Percentiles rank a stretch among this genome's conserved stretches.
Evolutionary conservation across 164 flowering plant species (phyloP).

Genomic region (Kalanchoe fedtschenkoi): DNA sequence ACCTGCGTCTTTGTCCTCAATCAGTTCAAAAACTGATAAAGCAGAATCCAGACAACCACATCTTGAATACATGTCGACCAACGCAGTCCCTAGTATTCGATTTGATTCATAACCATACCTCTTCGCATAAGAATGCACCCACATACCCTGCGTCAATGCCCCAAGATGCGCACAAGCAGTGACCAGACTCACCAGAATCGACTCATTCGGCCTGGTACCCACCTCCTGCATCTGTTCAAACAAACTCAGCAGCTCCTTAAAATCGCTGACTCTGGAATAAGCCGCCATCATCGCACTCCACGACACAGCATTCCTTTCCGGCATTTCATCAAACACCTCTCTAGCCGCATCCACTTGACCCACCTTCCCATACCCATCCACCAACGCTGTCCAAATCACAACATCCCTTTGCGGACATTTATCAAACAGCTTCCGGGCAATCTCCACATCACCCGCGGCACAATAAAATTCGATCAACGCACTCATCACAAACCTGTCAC

Average conservation of each 20-base stretch:
- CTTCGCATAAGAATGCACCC: slow-evolving; percentile 47
- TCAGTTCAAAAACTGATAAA: slow-evolving; percentile 39
- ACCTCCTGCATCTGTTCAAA: slow-evolving; percentile 38
- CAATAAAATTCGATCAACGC: slow-evolving; percentile 48
- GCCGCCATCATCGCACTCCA: slow-evolving; percentile 69
- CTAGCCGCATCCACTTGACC: slow-evolving; percentile 39
- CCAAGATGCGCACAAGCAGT: slow-evolving; percentile 66
- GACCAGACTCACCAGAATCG: slow-evolving; percentile 40
- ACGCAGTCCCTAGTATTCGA: slow-evolving; percentile 46
- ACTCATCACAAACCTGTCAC: slow-evolving; percentile 42
- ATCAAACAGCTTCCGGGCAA: slow-evolving; percentile 44
- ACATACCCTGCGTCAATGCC: slow-evolving; percentile 50
- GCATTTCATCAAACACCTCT: slow-evolving; percentile 48
- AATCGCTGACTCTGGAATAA: slow-evolving; percentile 32
- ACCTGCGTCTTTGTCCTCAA: slow-evolving; percentile 33
- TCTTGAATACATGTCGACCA: slow-evolving; percentile 60
- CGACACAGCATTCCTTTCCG: slow-evolving; percentile 39
- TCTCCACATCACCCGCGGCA: slow-evolving; percentile 21
- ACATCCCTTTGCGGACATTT: slow-evolving; percentile 37
- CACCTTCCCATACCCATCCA: slow-evolving; percentile 59
- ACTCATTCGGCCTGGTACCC: slow-evolving; percentile 44
- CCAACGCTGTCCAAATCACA: slow-evolving; percentile 55
- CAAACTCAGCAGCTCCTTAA: slow-evolving; percentile 40
- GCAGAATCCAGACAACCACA: slow-evolving; percentile 49
- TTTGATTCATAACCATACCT: slow-evolving; percentile 22